Base-by-base conservation (phyloP, 2,329 filamentous ascomycete genomes). In the Apiospora pterosperma region DNA sequence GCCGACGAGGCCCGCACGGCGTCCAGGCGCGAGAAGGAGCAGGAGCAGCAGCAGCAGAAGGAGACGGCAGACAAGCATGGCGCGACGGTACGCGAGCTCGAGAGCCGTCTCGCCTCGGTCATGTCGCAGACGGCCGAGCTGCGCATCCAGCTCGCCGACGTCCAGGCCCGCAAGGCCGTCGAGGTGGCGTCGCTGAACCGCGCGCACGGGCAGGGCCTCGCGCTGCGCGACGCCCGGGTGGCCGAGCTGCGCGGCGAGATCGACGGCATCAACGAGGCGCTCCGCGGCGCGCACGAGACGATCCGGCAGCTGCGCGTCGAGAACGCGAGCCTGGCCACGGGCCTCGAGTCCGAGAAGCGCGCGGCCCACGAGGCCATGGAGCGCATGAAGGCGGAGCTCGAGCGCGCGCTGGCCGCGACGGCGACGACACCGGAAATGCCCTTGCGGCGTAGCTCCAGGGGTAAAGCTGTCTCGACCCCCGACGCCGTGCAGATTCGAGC, bases 321-420 rank as follows among this genome's bases (percentile, higher is more conserved):
- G 68, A 85, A 84, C 36, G 73, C 72, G 23, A 74, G 73, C 0
- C 66, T 87, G 31, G 69, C 72, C 63, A 69, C 69, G 0, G 69
- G 73, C 28, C 71, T 80, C 21, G 77, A 76, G 4, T 76, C 76
- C 19, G 82, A 82, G 70, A 72, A 73, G 68, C 66, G 62, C 5
- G 76, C 76, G 19, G 82, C 83, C 2, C 77, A 76, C 70, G 74
- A 72, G 5, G 81, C 81, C 0, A 78, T 88, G 2, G 80, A 83
- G 11, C 74, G 76, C 6, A 82, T 88, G 79, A 81, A 80, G 74
- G 79, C 74, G 1, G 84, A 88, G 75, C 74, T 88, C 36, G 80
- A 81, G 68, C 70, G 80, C 5, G 82, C 84, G 0, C 67, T 85
- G 59, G 72, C 42, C 7, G 16, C 61, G 28, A 72, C 73, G 44